These are phyloP conservation scores for Nicotiana rustica DNA, from an alignment of 305 asterid species.

Conservation along the genomic window DNA sequence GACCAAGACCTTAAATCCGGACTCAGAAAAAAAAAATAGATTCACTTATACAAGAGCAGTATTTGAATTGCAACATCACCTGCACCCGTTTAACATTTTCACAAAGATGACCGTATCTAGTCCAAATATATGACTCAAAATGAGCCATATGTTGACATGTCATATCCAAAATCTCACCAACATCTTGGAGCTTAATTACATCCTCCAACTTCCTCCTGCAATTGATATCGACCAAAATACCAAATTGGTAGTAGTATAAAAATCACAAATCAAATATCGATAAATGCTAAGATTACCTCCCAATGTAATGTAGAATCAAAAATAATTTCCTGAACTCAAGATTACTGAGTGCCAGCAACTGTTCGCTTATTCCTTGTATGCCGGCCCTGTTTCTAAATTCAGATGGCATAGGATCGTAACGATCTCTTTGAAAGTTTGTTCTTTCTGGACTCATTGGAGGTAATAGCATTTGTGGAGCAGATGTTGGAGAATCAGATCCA, in stretches of 20 bases:
- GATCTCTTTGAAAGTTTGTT: constrained; percentile 7
- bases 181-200: constrained; percentile 52
- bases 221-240: constrained; percentile 20
- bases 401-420: neutral
- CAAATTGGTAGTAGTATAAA: neutral
- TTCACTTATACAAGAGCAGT: neutral
- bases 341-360: constrained; percentile 50
- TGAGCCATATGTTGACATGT: constrained; percentile 53
- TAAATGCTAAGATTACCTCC: constrained; percentile 56
- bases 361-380: constrained; percentile 39
- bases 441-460: constrained; percentile 25
- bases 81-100: constrained; percentile 48
- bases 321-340: constrained; percentile 67
- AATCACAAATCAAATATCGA: neutral
- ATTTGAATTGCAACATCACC: constrained; percentile 47
- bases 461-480: constrained; percentile 3
- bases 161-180: constrained; percentile 46
- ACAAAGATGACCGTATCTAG: constrained; percentile 49
- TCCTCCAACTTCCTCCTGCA: constrained; percentile 63
- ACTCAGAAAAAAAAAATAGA: neutral
- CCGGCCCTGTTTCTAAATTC: constrained; percentile 29
- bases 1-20: neutral
- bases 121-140: constrained; percentile 71
- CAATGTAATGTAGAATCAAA: constrained; percentile 66
- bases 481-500: constrained; percentile 32